These are phyloP conservation scores for Boletus rubropictus DNA, from an alignment of 768 basidiomycete genomes.

Conservation along the genomic window DNA sequence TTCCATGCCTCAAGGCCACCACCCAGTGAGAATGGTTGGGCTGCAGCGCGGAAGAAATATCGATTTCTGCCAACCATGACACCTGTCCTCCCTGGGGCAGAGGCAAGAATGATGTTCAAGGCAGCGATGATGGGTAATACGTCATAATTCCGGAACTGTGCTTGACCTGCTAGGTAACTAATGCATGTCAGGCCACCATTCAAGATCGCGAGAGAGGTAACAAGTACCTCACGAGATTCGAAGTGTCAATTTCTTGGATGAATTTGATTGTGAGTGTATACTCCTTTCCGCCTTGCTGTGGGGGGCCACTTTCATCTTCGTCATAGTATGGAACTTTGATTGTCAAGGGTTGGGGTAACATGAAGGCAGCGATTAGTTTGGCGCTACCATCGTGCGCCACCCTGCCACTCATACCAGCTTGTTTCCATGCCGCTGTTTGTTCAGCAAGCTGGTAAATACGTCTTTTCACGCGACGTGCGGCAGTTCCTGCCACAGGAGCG, in stretches of 20 bases:
- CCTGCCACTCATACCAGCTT: conserved; percentile 34
- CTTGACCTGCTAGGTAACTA: conserved; percentile 44
- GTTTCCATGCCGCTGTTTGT: conserved; percentile 34
- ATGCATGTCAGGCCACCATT: conserved; percentile 5
- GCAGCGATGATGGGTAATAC: conserved; percentile 44
- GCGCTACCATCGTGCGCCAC: conserved; percentile 46
- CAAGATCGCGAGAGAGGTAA: background rate
- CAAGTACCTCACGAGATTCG: conserved; percentile 36
- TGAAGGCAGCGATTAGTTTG: conserved; percentile 40
- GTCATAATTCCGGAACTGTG: conserved; percentile 40
- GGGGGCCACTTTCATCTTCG: conserved; percentile 37
- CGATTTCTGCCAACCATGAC: conserved; percentile 48
- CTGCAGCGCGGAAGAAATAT: conserved; percentile 43
- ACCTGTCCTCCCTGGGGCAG: conserved; percentile 43
- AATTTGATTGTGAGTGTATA: conserved; percentile 43
- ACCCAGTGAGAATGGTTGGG: conserved; percentile 32
- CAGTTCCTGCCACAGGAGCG: conserved; percentile 30
- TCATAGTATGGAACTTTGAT: conserved; percentile 40
- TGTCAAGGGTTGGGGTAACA: conserved; percentile 38
- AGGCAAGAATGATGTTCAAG: conserved; percentile 44
- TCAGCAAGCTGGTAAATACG: conserved; percentile 49
- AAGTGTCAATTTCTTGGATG: conserved; percentile 40
- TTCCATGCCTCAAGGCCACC: conserved; percentile 58
- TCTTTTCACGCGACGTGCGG: conserved; percentile 36
- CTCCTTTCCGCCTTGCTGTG: conserved; percentile 31